phyloP scores from a whole-genome alignment of 73 alveolate species.

The Tetrahymena elliotti region DNA sequence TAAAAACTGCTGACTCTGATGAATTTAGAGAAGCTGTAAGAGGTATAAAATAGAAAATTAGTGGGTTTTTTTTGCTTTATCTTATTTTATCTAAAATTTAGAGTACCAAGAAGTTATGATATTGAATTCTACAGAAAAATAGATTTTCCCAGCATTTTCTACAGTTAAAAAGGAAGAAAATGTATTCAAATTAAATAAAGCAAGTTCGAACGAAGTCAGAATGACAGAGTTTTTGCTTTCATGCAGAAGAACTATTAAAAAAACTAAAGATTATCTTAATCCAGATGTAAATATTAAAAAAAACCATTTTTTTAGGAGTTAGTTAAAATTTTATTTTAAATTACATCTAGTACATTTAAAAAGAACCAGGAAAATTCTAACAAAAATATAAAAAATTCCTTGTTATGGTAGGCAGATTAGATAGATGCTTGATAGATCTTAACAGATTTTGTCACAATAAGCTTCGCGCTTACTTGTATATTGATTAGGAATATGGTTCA shows the following conservation, averaged over 20 bases:
- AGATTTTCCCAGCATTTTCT: constrained; percentile 13
- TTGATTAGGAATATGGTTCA: constrained; percentile 30
- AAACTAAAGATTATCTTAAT: constrained; percentile 6
- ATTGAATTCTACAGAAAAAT: neutral
- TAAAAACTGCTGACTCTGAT: constrained; percentile 9
- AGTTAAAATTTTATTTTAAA: neutral
- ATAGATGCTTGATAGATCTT: constrained; percentile 27
- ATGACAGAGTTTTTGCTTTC: constrained; percentile 34
- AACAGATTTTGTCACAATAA: constrained; percentile 27
- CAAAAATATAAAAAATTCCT: constrained; percentile 17
- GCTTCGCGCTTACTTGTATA: constrained; percentile 30
- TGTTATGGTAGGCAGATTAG: constrained; percentile 13
- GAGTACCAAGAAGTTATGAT: constrained; percentile 6
- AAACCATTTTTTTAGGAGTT: neutral
- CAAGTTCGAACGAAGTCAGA: constrained; percentile 30
- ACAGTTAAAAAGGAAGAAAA: constrained; percentile 22
- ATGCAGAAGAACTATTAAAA: constrained; percentile 26
- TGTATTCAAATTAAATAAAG: constrained; percentile 26
- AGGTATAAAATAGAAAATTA: neutral
- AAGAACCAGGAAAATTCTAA: constrained; percentile 17
- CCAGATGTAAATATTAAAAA: neutral
- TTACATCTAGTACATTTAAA: neutral
- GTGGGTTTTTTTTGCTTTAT: too few species aligned
- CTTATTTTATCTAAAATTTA: too few species aligned
- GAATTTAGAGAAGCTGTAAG: neutral